A percentile compares a stretch with the other conserved stretches of the same genome.
phyloP scores from a whole-genome alignment of 139 green algal species.

The Chlorella sorokiniana region DNA sequence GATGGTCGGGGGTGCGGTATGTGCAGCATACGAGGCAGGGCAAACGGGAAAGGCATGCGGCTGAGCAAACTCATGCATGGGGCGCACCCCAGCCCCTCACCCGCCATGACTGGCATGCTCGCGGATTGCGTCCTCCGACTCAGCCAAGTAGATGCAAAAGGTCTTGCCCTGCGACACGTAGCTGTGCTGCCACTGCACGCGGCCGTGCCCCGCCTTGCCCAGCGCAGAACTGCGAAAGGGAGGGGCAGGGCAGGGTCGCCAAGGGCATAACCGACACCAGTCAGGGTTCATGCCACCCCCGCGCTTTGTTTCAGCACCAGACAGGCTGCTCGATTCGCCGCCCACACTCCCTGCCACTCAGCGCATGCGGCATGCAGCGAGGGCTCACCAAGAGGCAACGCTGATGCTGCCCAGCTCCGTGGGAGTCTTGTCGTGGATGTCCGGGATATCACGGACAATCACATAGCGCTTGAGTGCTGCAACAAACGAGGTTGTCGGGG shows the following conservation, averaged over 20 bases:
- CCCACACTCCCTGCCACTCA: no score
- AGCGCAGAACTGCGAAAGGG: background rate
- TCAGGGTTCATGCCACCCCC: no score
- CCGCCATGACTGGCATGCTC: slow-evolving; percentile 16
- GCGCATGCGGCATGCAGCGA: no score
- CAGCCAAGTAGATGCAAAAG: slow-evolving; percentile 16
- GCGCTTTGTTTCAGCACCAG: no score
- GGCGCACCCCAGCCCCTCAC: background rate
- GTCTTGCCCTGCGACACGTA: slow-evolving; percentile 16
- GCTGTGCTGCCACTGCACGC: slow-evolving; percentile 24
- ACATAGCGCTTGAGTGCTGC: no score
- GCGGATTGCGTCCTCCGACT: background rate
- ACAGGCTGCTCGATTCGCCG: no score
- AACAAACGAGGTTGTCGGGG: no score
- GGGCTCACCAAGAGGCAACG: no score
- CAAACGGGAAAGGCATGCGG: no score
- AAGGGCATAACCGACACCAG: no score
- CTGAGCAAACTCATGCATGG: no score
- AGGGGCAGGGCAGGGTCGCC: no score
- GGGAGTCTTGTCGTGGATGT: background rate
- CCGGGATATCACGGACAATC: slow-evolving; percentile 10
- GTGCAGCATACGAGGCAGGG: background rate
- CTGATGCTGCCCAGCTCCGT: slow-evolving; percentile 15
- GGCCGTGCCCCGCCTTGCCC: background rate
- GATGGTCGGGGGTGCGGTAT: background rate